Evolutionary conservation across 495 filamentous ascomycete genomes (phyloP).

Genomic region (Xylaria grammica): DNA sequence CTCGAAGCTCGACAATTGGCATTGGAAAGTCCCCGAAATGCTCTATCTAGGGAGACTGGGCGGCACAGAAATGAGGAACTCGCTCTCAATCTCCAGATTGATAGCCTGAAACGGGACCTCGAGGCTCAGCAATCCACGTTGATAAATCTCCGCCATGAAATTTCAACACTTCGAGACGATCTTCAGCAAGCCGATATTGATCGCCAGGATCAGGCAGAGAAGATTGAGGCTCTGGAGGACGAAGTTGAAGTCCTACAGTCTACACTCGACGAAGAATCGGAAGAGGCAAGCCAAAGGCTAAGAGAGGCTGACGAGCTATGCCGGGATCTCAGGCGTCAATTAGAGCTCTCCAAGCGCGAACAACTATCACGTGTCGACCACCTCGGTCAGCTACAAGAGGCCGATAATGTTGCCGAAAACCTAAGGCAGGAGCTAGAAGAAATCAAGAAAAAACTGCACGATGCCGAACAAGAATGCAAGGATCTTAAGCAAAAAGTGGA

Average conservation of each 20-base stretch:
- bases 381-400: constrained; percentile 73
- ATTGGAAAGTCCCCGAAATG: too few species aligned
- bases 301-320: constrained; percentile 53
- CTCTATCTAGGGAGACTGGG: background rate
- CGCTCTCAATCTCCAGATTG: constrained; percentile 65
- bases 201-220: constrained; percentile 66
- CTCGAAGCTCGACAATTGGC: constrained; percentile 49
- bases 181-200: constrained; percentile 69
- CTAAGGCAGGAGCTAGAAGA: constrained; percentile 63
- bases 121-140: constrained; percentile 48
- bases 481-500: constrained; percentile 49
- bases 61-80: constrained; percentile 28
- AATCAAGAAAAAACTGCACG: constrained; percentile 39
- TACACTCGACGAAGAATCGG: constrained; percentile 75
- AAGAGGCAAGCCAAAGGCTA: constrained; percentile 64
- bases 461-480: constrained; percentile 47
- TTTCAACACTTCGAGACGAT: constrained; percentile 66
- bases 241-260: constrained; percentile 78
- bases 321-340: constrained; percentile 55
- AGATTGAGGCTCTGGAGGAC: constrained; percentile 76
- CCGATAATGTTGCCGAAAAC: constrained; percentile 73
- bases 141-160: constrained; percentile 47
- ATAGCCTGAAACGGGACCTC: constrained; percentile 70
- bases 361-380: constrained; percentile 43
- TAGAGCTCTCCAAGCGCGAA: constrained; percentile 47